Evolutionary conservation across 2,329 filamentous ascomycete species (phyloP).

Genomic region (Berkeleyomyces basicola): DNA sequence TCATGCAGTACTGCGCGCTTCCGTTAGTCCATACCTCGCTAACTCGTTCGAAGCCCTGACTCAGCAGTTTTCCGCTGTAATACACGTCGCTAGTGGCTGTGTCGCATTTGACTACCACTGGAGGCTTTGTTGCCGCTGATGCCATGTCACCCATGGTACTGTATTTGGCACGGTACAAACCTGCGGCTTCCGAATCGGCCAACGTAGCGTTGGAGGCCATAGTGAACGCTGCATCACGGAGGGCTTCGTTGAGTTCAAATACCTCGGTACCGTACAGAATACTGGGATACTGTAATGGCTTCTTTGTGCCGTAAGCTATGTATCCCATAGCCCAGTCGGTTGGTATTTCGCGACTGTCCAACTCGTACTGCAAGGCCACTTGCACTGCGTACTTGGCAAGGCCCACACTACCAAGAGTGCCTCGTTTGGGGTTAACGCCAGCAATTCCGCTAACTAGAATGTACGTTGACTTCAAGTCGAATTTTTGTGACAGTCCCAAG

Average conservation of each 20-base stretch:
- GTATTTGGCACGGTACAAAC: conserved; percentile 39
- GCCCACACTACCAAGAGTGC: conserved; percentile 48
- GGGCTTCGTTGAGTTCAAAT: conserved; percentile 44
- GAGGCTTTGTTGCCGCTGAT: conserved; percentile 27
- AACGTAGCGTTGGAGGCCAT: conserved; percentile 37
- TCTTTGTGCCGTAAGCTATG: conserved; percentile 42
- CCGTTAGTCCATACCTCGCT: conserved; percentile 50
- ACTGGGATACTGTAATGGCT: conserved; percentile 39
- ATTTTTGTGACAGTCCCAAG: conserved; percentile 41
- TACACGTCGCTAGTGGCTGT: conserved; percentile 56
- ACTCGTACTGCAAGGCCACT: conserved; percentile 59
- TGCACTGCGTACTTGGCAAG: conserved; percentile 56
- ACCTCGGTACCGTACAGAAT: conserved; percentile 53
- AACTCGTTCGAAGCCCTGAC: conserved; percentile 48
- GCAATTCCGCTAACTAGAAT: conserved; percentile 58
- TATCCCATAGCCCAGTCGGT: conserved; percentile 50
- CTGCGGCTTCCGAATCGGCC: conserved; percentile 31
- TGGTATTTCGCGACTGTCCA: conserved; percentile 53
- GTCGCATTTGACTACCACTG: conserved; percentile 47
- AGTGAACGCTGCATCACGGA: conserved; percentile 35
- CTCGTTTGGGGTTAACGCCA: conserved; percentile 53
- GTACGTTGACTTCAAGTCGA: conserved; percentile 51
- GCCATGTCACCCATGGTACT: conserved; percentile 25
- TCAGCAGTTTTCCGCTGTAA: conserved; percentile 44
- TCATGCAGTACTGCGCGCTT: conserved; percentile 50